Conservation (phyloP, 345 rosid species). For the Stellera chamaejasme region DNA sequence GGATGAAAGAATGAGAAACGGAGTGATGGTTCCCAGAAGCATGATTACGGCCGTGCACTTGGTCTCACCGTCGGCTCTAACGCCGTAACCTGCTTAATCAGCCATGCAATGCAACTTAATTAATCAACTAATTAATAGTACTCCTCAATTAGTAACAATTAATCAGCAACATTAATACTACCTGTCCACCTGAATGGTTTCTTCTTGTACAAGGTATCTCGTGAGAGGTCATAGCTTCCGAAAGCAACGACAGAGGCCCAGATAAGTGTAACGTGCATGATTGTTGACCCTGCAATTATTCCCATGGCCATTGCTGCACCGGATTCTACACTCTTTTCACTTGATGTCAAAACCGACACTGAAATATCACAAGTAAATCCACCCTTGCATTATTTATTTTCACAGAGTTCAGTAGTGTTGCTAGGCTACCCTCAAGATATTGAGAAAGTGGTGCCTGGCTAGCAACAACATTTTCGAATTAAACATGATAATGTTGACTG, state of each 20-base stretch:
- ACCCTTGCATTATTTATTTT: no score
- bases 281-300: constrained; percentile 41
- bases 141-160: no score
- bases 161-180: background rate
- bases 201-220: constrained; percentile 3
- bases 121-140: no score
- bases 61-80: constrained; percentile 28
- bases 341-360: constrained; percentile 25
- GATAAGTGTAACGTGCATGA: constrained; percentile 29
- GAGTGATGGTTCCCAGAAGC: constrained; percentile 26
- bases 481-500: no score
- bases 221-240: constrained; percentile 32
- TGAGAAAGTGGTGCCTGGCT: no score
- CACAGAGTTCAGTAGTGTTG: no score
- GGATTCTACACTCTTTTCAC: constrained; percentile 16
- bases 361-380: background rate
- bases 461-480: no score
- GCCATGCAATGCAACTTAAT: no score
- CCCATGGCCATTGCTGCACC: constrained; percentile 31
- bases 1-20: constrained; percentile 33
- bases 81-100: constrained; percentile 33
- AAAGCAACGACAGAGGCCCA: constrained; percentile 40
- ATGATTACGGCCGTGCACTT: constrained; percentile 26
- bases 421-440: no score
- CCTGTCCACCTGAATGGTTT: constrained; percentile 25